Conservation (phyloP, 208 protist genomes). For the Leptomonas pyrrhocoris region DNA sequence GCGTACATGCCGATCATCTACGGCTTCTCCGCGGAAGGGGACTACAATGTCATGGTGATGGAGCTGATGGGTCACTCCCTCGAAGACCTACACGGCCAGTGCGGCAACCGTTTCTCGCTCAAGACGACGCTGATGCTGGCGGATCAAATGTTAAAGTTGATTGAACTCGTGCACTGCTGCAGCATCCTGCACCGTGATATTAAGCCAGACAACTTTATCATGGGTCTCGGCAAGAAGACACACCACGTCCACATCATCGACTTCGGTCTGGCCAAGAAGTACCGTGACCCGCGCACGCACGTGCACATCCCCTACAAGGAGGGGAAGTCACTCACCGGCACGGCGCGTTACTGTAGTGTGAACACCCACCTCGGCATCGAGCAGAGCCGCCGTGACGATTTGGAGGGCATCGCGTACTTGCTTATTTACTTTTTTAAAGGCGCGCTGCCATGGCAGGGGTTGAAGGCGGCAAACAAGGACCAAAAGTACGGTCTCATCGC, state of each 20-base stretch:
- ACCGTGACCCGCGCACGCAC: conserved; percentile 97
- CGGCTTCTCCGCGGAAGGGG: conserved; percentile 89
- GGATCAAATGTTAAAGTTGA: conserved; percentile 89
- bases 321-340: conserved; percentile 99
- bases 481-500: conserved; percentile 99
- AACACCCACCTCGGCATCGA: conserved; percentile 99
- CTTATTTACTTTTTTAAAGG: conserved; percentile 99
- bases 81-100: conserved; percentile 93
- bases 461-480: conserved; percentile 96
- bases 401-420: conserved; percentile 99
- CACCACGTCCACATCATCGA: conserved; percentile 98
- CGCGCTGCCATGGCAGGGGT: conserved; percentile 98
- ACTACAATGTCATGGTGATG: conserved; percentile 95
- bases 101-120: conserved; percentile 82
- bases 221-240: conserved; percentile 88
- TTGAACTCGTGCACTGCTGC: conserved; percentile 94
- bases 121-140: conserved; percentile 95
- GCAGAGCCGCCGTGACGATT: conserved; percentile 96
- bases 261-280: conserved; percentile 99
- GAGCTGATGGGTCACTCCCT: conserved; percentile 93
- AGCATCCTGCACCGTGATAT: conserved; percentile 94
- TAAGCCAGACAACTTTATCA: conserved; percentile 96
- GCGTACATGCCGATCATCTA: conserved; percentile 88
- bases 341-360: conserved; percentile 99
- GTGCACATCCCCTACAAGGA: conserved; percentile 99